These are phyloP conservation scores for Endocalyx cinctus DNA, from an alignment of 2,329 filamentous ascomycete genomes.

Conservation along the genomic window DNA sequence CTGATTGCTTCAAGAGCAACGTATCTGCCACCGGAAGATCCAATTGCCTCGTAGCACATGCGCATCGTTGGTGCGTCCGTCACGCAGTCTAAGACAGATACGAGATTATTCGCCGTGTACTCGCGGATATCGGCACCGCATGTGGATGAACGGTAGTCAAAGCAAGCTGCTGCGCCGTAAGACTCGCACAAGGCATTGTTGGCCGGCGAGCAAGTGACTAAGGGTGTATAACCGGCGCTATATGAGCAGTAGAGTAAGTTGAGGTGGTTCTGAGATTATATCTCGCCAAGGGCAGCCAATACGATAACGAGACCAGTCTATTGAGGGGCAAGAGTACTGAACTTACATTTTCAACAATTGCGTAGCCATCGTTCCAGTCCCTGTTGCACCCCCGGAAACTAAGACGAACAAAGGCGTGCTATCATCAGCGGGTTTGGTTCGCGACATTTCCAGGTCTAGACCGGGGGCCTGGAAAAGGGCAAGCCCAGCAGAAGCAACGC, in stretches of 20 bases:
- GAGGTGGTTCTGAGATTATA: too few species aligned
- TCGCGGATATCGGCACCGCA: slow-evolving; percentile 41
- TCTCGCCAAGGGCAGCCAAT: too few species aligned
- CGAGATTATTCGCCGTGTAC: slow-evolving; percentile 38
- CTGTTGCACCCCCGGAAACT: slow-evolving; percentile 10
- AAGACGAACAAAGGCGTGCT: slow-evolving; percentile 18
- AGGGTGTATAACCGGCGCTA: slow-evolving; percentile 1
- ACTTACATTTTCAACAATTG: slow-evolving; percentile 7
- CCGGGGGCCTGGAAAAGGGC: slow-evolving; percentile 1
- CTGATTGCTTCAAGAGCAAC: neutral
- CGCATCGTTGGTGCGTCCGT: slow-evolving; percentile 30
- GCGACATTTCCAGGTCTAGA: slow-evolving; percentile 1
- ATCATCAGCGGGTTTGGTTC: neutral
- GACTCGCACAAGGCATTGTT: slow-evolving; percentile 19
- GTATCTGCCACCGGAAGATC: neutral
- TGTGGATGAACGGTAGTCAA: slow-evolving; percentile 45
- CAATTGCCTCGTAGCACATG: slow-evolving; percentile 29
- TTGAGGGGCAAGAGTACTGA: too few species aligned
- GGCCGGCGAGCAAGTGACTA: slow-evolving; percentile 5
- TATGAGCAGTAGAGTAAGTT: too few species aligned
- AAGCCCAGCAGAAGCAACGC: slow-evolving; percentile 3
- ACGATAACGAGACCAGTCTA: too few species aligned
- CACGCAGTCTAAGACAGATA: slow-evolving; percentile 45
- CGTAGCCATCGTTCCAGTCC: slow-evolving; percentile 7
- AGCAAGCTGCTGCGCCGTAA: slow-evolving; percentile 42